A percentile compares a stretch with the other conserved stretches of the same genome.
These are phyloP conservation scores for Opeltia flavorubescens DNA, from an alignment of 495 filamentous ascomycete genomes.

Conservation along the genomic window DNA sequence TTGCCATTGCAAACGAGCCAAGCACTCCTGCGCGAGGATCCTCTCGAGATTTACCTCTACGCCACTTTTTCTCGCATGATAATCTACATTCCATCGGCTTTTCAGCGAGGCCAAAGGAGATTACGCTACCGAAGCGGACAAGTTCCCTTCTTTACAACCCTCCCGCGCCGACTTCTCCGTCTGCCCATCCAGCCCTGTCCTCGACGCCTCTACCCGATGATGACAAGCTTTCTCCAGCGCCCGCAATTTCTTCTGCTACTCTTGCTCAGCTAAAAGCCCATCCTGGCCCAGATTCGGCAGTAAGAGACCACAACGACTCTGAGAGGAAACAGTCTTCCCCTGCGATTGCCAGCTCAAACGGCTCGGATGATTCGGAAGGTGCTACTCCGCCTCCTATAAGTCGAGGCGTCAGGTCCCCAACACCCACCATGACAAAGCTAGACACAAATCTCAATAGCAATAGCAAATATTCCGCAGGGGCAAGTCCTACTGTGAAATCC, in stretches of 20 bases:
- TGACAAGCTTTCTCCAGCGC: slow-evolving; percentile 8
- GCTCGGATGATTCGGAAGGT: slow-evolving; percentile 4
- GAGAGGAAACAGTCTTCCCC: slow-evolving; percentile 9
- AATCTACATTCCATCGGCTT: slow-evolving; percentile 12
- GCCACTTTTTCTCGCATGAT: slow-evolving; percentile 14
- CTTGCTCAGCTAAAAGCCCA: slow-evolving; percentile 6
- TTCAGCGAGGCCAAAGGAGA: slow-evolving; percentile 6
- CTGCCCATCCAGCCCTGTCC: slow-evolving; percentile 1
- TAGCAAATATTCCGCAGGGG: background rate
- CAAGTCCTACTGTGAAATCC: slow-evolving; percentile 1
- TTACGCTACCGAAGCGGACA: slow-evolving; percentile 12
- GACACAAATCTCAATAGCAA: background rate
- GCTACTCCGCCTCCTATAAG: slow-evolving; percentile 15
- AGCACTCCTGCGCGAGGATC: background rate
- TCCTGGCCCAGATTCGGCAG: background rate
- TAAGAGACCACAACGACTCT: background rate
- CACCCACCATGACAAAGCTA: background rate
- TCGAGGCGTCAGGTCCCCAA: slow-evolving; percentile 1
- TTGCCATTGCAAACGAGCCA: slow-evolving; percentile 3
- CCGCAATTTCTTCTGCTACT: slow-evolving; percentile 8
- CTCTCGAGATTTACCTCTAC: slow-evolving; percentile 12
- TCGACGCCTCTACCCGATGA: background rate
- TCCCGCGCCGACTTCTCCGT: slow-evolving; percentile 1
- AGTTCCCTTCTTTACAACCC: slow-evolving; percentile 14
- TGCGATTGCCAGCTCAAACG: background rate